These are phyloP conservation scores for Paraurostyla sp. DNA, from an alignment of 73 alveolate genomes.

Conservation along the genomic window DNA sequence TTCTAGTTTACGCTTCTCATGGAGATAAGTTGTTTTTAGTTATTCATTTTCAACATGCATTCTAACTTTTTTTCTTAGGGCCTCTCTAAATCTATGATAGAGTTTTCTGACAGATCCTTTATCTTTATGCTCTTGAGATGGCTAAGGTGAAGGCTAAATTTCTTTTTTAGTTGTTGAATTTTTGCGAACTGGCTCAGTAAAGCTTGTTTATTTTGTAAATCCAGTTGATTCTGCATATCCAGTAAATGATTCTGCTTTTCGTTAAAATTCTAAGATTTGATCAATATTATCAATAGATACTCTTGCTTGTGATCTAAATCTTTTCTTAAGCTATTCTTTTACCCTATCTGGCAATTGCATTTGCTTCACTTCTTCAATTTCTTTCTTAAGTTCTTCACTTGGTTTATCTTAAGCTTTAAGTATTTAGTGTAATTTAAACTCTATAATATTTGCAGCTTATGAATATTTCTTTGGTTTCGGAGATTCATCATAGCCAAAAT, in stretches of 20 bases:
- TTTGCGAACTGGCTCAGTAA: neutral
- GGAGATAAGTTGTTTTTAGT: conserved; percentile 18
- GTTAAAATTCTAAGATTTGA: neutral
- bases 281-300: conserved; percentile 33
- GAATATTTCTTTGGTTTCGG: neutral
- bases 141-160: too few species aligned
- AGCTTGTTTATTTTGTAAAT: neutral
- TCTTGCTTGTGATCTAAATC: conserved; percentile 6
- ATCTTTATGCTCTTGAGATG: neutral
- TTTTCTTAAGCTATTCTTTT: conserved; percentile 24
- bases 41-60: conserved; percentile 48
- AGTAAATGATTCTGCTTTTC: too few species aligned
- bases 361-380: neutral
- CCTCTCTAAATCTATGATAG: conserved; percentile 31
- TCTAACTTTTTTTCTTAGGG: conserved; percentile 16
- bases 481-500: conserved; percentile 44
- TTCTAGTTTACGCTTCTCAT: conserved; percentile 40
- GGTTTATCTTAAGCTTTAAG: neutral
- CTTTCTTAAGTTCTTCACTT: neutral
- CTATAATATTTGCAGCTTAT: neutral
- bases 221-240: too few species aligned
- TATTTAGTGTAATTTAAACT: conserved; percentile 3
- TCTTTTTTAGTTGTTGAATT: neutral
- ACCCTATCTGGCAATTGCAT: conserved; percentile 3
- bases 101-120: conserved; percentile 7